These are phyloP conservation scores for Ettlia oleoabundans DNA, from an alignment of 139 green algal species.

Conservation along the genomic window DNA sequence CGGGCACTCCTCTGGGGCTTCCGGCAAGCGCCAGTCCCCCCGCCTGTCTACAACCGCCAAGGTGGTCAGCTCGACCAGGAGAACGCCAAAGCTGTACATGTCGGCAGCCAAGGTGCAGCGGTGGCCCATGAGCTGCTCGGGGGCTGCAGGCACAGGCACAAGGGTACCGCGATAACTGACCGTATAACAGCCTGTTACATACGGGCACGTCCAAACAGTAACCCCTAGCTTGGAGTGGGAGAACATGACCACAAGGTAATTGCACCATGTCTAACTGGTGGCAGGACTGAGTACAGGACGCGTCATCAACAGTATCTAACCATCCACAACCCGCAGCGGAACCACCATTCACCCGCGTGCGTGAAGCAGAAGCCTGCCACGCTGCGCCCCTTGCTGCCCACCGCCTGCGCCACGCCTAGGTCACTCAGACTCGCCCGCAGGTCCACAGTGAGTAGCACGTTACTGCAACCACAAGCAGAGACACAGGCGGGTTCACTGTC, in stretches of 20 bases:
- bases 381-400: background rate
- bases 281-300: too few relatives aligned
- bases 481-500: too few relatives aligned
- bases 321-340: too few relatives aligned
- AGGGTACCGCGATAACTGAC: too few relatives aligned
- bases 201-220: too few relatives aligned
- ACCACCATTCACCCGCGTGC: background rate
- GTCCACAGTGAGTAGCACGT: background rate
- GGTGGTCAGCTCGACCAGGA: background rate
- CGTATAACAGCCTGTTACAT: too few relatives aligned
- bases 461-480: constrained; percentile 3
- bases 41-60: background rate
- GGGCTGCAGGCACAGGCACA: background rate
- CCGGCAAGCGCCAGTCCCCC: background rate
- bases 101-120: constrained; percentile 5
- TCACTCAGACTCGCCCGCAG: background rate
- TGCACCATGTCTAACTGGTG: too few relatives aligned
- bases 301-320: too few relatives aligned
- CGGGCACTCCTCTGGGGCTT: background rate
- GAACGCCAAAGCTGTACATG: background rate
- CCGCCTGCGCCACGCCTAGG: background rate
- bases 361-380: background rate
- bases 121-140: background rate
- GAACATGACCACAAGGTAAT: too few relatives aligned
- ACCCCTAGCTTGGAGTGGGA: too few relatives aligned